Evolutionary conservation across 2,329 filamentous ascomycete species (phyloP).

Genomic region (Exophiala phaeomuriformis): DNA sequence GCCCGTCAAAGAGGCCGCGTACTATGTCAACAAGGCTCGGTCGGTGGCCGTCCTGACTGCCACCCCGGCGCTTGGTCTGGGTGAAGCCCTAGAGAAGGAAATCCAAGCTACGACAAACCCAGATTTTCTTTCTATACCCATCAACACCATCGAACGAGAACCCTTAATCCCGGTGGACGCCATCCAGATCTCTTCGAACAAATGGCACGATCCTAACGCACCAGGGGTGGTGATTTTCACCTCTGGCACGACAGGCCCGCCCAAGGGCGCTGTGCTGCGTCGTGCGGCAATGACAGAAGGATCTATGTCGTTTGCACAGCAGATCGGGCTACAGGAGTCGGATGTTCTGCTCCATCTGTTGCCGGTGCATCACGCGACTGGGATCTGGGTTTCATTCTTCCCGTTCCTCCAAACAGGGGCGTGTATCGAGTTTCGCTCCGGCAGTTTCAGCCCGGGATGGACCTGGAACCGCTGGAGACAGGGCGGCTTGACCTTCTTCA

Average conservation of each 20-base stretch:
- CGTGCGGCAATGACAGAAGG: constrained; percentile 28
- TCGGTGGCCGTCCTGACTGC: constrained; percentile 24
- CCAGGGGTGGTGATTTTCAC: constrained; percentile 31
- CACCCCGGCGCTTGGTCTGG: constrained; percentile 19
- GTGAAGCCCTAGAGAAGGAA: constrained; percentile 18
- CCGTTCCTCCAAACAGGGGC: constrained; percentile 35
- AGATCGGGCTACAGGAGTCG: constrained; percentile 28
- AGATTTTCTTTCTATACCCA: constrained; percentile 26
- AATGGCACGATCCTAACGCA: constrained; percentile 29
- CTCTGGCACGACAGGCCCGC: constrained; percentile 28
- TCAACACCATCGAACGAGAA: constrained; percentile 25
- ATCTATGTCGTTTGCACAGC: constrained; percentile 21
- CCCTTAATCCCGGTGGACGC: constrained; percentile 16
- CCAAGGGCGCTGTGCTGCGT: constrained; percentile 27
- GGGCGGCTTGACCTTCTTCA: constrained; percentile 34
- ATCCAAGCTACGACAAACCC: constrained; percentile 21
- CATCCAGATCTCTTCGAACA: constrained; percentile 30
- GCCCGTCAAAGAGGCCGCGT: constrained; percentile 32
- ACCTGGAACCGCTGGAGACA: constrained; percentile 36
- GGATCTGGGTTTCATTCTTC: constrained; percentile 31
- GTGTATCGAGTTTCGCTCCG: constrained; percentile 40
- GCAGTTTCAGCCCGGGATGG: constrained; percentile 34
- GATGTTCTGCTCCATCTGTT: constrained; percentile 33
- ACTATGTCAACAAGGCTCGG: constrained; percentile 29
- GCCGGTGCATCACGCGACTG: constrained; percentile 32